phyloP scores from a whole-genome alignment of 768 basidiomycete species.

The Mycena olivaceomarginata region DNA sequence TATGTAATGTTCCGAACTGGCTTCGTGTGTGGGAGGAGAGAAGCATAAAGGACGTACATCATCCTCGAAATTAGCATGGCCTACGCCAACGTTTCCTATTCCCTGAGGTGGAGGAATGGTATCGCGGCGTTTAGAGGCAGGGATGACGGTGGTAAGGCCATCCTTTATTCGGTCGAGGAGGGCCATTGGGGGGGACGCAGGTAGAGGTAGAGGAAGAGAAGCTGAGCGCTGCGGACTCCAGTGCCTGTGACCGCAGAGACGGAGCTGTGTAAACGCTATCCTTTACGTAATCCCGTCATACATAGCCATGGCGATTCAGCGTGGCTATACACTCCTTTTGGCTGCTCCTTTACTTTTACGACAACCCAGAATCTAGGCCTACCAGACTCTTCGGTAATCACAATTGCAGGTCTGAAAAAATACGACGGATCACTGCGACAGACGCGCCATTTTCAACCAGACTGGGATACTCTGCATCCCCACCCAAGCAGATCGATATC shows the following conservation, averaged over 20 bases:
- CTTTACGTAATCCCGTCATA: not conserved
- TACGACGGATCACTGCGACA: constrained; percentile 56
- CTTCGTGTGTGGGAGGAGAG: constrained; percentile 36
- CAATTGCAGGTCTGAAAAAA: constrained; percentile 65
- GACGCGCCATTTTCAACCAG: constrained; percentile 67
- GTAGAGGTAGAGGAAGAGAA: constrained; percentile 22
- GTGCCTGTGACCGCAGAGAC: not conserved
- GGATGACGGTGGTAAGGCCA: constrained; percentile 66
- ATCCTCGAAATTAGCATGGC: constrained; percentile 79
- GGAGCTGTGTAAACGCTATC: not conserved
- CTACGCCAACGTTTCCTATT: constrained; percentile 72
- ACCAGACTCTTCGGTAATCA: not conserved
- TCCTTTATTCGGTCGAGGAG: constrained; percentile 76
- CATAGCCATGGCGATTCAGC: too few species aligned
- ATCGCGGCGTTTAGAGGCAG: constrained; percentile 56
- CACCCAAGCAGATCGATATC: constrained; percentile 73
- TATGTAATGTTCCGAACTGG: constrained; percentile 43
- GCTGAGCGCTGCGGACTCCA: constrained; percentile 21
- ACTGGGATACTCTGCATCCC: constrained; percentile 71
- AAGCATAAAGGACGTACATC: constrained; percentile 73
- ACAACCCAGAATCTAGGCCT: not conserved
- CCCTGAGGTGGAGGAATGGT: constrained; percentile 65
- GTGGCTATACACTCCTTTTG: too few species aligned
- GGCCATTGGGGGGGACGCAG: constrained; percentile 61
- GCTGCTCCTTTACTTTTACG: too few species aligned